Evolutionary conservation across 148 eudicot species (phyloP).

Genomic region (Persicaria tinctoria): DNA sequence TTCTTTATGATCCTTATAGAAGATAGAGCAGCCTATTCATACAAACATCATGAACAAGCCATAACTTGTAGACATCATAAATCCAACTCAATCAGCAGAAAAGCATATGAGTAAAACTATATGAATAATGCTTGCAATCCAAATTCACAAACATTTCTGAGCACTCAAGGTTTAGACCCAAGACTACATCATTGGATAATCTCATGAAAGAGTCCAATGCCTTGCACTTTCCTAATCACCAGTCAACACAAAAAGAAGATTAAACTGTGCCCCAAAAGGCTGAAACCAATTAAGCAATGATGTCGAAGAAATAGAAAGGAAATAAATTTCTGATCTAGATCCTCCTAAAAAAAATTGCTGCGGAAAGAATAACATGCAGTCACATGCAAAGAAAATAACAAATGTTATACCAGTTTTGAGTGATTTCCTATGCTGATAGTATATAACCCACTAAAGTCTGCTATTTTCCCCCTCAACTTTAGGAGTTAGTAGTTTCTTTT

Average conservation of each 20-base stretch:
- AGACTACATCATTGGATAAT: neutral
- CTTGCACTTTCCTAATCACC: neutral
- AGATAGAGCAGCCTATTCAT: constrained; percentile 89
- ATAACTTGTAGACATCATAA: neutral
- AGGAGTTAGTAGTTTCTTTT: no score
- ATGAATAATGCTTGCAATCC: neutral
- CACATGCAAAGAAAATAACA: no score
- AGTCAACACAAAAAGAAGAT: neutral
- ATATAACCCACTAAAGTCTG: no score
- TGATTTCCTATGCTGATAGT: no score
- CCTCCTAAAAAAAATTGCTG: no score
- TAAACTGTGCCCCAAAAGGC: neutral
- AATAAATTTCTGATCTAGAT: neutral
- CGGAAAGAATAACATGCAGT: no score
- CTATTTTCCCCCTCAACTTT: no score
- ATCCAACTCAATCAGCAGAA: neutral
- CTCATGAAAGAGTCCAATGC: neutral
- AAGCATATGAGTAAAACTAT: constrained; percentile 3
- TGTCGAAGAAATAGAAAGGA: neutral
- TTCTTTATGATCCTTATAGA: constrained; percentile 88
- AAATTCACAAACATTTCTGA: neutral
- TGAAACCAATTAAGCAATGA: neutral
- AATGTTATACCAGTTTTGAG: no score
- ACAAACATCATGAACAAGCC: constrained; percentile 10
- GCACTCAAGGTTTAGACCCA: neutral